These are phyloP conservation scores for Alternaria ventricosa DNA, from an alignment of 2,329 filamentous ascomycete genomes.

Conservation along the genomic window DNA sequence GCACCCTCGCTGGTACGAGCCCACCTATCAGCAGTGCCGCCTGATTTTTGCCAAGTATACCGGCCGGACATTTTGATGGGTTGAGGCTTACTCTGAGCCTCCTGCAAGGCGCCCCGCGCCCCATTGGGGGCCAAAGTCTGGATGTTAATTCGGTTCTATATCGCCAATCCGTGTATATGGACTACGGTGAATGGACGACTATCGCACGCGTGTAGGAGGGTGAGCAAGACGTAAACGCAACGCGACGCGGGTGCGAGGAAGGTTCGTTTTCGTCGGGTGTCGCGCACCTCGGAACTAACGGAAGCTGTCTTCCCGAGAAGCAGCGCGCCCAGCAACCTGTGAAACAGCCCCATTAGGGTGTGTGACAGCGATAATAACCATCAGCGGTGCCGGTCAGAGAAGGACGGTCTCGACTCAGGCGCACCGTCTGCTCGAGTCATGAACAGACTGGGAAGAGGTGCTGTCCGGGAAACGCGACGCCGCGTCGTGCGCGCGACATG, in stretches of 20 bases:
- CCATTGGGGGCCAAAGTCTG: not conserved
- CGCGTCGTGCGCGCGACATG: slow-evolving; percentile 3
- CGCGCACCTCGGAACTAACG: not conserved
- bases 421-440: not conserved
- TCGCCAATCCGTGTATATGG: not conserved
- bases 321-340: not conserved
- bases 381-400: not conserved
- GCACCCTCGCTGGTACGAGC: slow-evolving; percentile 24
- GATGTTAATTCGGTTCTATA: not conserved
- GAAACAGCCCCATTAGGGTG: not conserved
- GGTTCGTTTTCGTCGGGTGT: not conserved
- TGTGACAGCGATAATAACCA: not conserved
- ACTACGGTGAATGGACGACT: not conserved
- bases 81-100: not conserved
- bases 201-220: not conserved
- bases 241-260: not conserved
- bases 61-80: slow-evolving; percentile 7
- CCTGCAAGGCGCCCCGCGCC: not conserved
- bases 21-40: slow-evolving; percentile 12
- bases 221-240: not conserved
- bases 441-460: not conserved
- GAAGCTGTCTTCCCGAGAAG: not conserved
- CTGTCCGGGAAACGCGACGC: not conserved
- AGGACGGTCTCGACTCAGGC: not conserved
- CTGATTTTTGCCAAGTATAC: slow-evolving; percentile 12